phyloP scores from a whole-genome alignment of 176 grass and related monocot genomes.

The Juncus inflexus region DNA sequence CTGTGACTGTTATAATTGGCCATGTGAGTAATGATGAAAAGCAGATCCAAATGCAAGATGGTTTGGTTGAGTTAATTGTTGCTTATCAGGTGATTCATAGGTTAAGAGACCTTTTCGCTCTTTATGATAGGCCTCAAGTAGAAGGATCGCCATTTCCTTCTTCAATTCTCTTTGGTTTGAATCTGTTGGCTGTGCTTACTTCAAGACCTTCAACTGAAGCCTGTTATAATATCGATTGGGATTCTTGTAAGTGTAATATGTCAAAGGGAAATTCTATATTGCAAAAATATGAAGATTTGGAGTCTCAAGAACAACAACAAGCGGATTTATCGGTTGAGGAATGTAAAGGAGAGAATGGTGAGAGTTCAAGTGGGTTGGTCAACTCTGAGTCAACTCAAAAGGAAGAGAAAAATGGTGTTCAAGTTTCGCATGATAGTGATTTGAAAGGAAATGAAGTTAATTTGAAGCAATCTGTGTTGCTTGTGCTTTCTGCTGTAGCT shows the following conservation, averaged over 20 bases:
- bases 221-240: constrained; percentile 75
- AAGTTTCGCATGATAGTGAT: constrained; percentile 37
- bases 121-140: constrained; percentile 94
- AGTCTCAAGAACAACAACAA: constrained; percentile 38
- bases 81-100: constrained; percentile 97
- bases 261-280: constrained; percentile 33
- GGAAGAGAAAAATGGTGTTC: constrained; percentile 41
- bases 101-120: constrained; percentile 89
- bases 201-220: constrained; percentile 58
- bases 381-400: constrained; percentile 34
- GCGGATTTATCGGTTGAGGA: constrained; percentile 30
- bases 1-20: constrained; percentile 70
- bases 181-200: constrained; percentile 82
- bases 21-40: constrained; percentile 58
- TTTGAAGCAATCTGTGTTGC: constrained; percentile 63
- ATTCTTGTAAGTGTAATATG: constrained; percentile 66
- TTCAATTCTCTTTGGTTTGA: constrained; percentile 86
- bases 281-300: constrained; percentile 59
- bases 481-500: constrained; percentile 90
- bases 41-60: constrained; percentile 91
- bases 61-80: constrained; percentile 83
- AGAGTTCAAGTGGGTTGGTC: constrained; percentile 24
- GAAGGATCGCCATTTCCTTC: constrained; percentile 98
- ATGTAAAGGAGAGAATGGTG: constrained; percentile 33
- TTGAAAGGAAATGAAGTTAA: constrained; percentile 48